Evolutionary conservation across 2,329 filamentous ascomycete genomes (phyloP).

Genomic region (Aspergillus piperis): DNA sequence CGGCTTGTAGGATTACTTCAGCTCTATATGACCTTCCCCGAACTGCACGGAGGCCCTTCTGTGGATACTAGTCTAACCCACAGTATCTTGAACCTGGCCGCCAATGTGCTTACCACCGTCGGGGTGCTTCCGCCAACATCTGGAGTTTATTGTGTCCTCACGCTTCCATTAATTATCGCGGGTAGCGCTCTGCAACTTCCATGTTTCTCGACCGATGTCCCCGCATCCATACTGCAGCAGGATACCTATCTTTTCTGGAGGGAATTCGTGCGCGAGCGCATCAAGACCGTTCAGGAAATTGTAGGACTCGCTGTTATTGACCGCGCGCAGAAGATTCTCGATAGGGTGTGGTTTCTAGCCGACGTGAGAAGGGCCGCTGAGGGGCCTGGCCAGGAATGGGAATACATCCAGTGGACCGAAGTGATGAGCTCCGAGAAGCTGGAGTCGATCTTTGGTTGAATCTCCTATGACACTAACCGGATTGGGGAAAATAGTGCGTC

Average conservation of each 20-base stretch:
- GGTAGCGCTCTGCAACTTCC: constrained; percentile 3
- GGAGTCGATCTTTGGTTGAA: not conserved
- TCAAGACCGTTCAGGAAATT: not conserved
- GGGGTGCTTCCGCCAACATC: not conserved
- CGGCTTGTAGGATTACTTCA: constrained; percentile 2
- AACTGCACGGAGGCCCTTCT: not conserved
- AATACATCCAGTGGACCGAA: constrained; percentile 3
- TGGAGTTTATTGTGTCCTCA: constrained; percentile 7
- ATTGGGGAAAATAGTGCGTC: constrained; percentile 4
- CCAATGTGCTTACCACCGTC: constrained; percentile 3
- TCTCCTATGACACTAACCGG: not conserved
- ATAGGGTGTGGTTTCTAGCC: constrained; percentile 8
- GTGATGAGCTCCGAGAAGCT: constrained; percentile 6
- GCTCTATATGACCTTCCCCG: constrained; percentile 6
- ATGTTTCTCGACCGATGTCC: not conserved
- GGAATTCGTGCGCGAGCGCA: not conserved
- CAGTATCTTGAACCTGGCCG: not conserved
- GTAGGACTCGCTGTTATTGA: not conserved
- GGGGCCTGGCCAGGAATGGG: not conserved
- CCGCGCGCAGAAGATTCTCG: constrained; percentile 8
- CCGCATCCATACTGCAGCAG: not conserved
- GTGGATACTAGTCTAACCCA: not conserved
- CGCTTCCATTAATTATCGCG: constrained; percentile 8
- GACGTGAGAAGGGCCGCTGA: not conserved
- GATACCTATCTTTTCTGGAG: not conserved